Evolutionary conservation across 2,329 filamentous ascomycete genomes (phyloP).

Genomic region (Cordyceps cicadae): DNA sequence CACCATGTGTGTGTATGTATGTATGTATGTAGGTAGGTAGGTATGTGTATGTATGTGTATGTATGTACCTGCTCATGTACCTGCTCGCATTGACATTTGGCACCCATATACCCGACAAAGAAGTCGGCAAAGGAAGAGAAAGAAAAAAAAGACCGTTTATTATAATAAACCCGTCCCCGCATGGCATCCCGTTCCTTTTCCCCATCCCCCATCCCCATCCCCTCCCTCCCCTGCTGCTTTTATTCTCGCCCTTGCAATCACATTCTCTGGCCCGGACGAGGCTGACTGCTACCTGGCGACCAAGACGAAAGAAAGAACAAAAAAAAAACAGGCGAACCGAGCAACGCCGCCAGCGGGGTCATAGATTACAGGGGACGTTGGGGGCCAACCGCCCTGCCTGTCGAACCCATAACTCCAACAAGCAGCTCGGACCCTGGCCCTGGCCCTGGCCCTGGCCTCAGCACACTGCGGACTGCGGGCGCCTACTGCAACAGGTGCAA

Average conservation of each 20-base stretch:
- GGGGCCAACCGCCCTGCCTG: slow-evolving; percentile 1
- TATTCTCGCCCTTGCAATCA: neutral
- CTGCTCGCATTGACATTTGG: neutral
- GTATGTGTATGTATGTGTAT: too few relatives aligned
- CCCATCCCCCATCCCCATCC: neutral
- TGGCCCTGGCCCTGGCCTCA: neutral
- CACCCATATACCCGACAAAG: neutral
- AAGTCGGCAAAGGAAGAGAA: neutral
- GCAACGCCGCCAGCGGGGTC: neutral
- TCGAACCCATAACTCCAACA: too few relatives aligned
- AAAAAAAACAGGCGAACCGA: neutral
- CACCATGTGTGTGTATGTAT: too few relatives aligned
- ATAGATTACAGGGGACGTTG: slow-evolving; percentile 8
- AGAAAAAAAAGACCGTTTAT: neutral
- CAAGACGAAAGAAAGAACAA: neutral
- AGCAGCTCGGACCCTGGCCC: neutral
- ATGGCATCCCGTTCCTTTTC: neutral
- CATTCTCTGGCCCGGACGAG: neutral
- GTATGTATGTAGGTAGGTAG: too few relatives aligned
- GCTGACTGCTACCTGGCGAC: neutral
- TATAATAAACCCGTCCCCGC: neutral
- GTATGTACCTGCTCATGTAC: too few relatives aligned
- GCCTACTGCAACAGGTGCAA: neutral
- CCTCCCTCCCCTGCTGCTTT: neutral
- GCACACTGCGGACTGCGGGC: neutral